A percentile compares a stretch with the other conserved stretches of the same genome.
phyloP scores from a whole-genome alignment of 1,284 basidiomycete species.

The Porphyrellus sp. region DNA sequence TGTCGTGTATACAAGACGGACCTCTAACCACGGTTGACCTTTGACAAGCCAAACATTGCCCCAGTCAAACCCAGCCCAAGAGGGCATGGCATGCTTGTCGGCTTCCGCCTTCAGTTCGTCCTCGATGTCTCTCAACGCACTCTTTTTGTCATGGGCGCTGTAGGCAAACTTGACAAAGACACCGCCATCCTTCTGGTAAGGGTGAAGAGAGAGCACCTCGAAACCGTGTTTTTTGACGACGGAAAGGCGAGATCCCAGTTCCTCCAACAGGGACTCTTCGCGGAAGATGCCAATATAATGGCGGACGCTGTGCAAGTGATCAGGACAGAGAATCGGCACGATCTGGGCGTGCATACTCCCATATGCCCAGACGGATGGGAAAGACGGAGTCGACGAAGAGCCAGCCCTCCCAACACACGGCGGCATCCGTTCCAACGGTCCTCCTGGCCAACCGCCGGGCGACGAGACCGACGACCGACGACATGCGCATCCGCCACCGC shows the following conservation, averaged over 20 bases:
- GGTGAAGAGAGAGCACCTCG: conserved; percentile 54
- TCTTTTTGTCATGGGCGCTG: conserved; percentile 38
- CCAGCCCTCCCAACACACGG: conserved; percentile 39
- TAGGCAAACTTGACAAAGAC: conserved; percentile 83
- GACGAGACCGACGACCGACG: conserved; percentile 8
- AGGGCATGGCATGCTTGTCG: conserved; percentile 52
- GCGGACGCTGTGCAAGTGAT: conserved; percentile 47
- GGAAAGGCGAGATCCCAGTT: conserved; percentile 49
- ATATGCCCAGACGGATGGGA: conserved; percentile 47
- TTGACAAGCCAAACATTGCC: conserved; percentile 77
- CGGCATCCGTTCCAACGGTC: too few relatives aligned
- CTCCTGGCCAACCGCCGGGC: too few relatives aligned
- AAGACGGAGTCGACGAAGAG: conserved; percentile 59
- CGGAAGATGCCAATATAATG: conserved; percentile 57
- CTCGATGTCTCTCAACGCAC: conserved; percentile 50
- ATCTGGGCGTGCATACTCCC: conserved; percentile 45
- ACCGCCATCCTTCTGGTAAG: conserved; percentile 77
- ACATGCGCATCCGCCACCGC: conserved; percentile 20
- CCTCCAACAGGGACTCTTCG: conserved; percentile 51
- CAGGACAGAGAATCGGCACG: not conserved
- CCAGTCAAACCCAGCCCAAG: conserved; percentile 54
- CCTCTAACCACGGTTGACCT: conserved; percentile 83
- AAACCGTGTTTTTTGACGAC: conserved; percentile 54
- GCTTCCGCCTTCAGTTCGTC: conserved; percentile 42
- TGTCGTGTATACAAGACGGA: conserved; percentile 33